Evolutionary conservation across 2,329 filamentous ascomycete species (phyloP).

Genomic region (Claviceps digitariae): DNA sequence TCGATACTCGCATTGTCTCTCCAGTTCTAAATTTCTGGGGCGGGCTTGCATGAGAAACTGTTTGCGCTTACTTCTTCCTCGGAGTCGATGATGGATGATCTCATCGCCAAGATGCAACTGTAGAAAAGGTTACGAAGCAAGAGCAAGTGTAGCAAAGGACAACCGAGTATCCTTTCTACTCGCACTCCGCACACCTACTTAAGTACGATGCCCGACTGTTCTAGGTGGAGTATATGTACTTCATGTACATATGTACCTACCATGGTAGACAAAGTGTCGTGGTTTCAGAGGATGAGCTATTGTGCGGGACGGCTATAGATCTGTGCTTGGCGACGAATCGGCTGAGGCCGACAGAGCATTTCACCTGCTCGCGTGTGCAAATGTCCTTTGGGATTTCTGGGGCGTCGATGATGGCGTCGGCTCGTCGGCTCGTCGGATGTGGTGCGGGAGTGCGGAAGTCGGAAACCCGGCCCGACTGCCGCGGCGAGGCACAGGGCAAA

Average conservation of each 20-base stretch:
- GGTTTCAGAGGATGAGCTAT: too few species aligned
- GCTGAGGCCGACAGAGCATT: too few species aligned
- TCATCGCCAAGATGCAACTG: background rate
- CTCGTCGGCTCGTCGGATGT: background rate
- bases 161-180: background rate
- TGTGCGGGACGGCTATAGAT: too few species aligned
- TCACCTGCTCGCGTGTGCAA: too few species aligned
- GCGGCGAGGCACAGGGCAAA: background rate
- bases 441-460: slow-evolving; percentile 1
- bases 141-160: too few species aligned
- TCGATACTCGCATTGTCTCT: background rate
- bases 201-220: background rate
- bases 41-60: background rate
- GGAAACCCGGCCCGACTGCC: background rate
- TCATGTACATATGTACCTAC: too few species aligned
- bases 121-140: background rate
- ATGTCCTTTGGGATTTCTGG: too few species aligned
- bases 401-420: background rate
- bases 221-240: background rate
- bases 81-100: slow-evolving; percentile 3
- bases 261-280: too few species aligned
- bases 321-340: too few species aligned
- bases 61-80: background rate
- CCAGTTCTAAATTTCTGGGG: slow-evolving; percentile 4
- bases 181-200: too few species aligned